Conservation (phyloP, 225 moss, liverwort and hornwort species). For the Physcomitrium patens region DNA sequence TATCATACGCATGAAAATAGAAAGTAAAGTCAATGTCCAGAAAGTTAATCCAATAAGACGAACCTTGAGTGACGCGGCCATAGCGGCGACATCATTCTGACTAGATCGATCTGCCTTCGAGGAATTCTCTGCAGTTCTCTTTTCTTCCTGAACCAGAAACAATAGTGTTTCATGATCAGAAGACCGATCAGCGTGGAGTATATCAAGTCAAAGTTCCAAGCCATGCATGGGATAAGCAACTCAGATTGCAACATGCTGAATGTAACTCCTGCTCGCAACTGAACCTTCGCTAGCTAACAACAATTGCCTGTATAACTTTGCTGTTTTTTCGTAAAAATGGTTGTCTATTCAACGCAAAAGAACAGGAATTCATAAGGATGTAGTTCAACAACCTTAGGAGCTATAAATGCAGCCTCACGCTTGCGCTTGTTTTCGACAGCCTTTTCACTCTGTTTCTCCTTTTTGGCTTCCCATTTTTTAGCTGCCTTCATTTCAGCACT, state of each 20-base stretch:
- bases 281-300: background rate
- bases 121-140: constrained; percentile 39
- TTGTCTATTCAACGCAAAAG: background rate
- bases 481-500: constrained; percentile 86
- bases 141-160: constrained; percentile 61
- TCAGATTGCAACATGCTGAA: background rate
- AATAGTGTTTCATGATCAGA: constrained; percentile 26
- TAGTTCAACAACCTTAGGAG: constrained; percentile 72
- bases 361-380: constrained; percentile 11
- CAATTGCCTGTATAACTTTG: background rate
- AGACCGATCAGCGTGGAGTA: background rate
- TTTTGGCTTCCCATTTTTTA: constrained; percentile 88
- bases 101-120: constrained; percentile 32
- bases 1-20: background rate
- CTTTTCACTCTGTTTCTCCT: constrained; percentile 86
- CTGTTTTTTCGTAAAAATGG: constrained; percentile 4
- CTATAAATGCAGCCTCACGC: constrained; percentile 84
- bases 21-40: background rate
- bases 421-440: constrained; percentile 84
- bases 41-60: constrained; percentile 9
- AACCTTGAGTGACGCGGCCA: constrained; percentile 94
- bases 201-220: constrained; percentile 4
- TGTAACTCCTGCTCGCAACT: background rate
- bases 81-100: constrained; percentile 59
- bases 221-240: background rate